Percentiles rank a stretch among this genome's conserved stretches.
These are phyloP conservation scores for Fragilariopsis cylindrus DNA, from an alignment of 108 stramenopile species.

Conservation along the genomic window DNA sequence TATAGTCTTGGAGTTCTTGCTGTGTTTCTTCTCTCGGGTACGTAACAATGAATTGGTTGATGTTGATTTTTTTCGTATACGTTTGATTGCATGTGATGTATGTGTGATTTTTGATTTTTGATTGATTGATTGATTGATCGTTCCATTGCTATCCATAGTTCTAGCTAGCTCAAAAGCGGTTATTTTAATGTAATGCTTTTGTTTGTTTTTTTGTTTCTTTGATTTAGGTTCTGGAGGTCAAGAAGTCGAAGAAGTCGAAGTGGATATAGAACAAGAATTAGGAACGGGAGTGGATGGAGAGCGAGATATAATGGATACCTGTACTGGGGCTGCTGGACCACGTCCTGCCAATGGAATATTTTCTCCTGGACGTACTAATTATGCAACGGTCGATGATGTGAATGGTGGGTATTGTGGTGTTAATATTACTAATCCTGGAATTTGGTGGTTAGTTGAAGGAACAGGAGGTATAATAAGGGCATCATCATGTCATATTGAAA, in stretches of 20 bases:
- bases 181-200: too few relatives aligned
- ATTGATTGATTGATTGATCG: too few relatives aligned
- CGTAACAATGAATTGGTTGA: background rate
- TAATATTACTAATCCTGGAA: slow-evolving; percentile 24
- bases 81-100: too few relatives aligned
- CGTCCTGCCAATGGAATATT: slow-evolving; percentile 22
- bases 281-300: slow-evolving; percentile 21
- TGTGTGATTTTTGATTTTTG: too few relatives aligned
- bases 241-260: background rate
- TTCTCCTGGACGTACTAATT: slow-evolving; percentile 27
- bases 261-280: background rate
- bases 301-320: slow-evolving; percentile 21
- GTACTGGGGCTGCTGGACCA: slow-evolving; percentile 25
- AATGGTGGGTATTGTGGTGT: slow-evolving; percentile 28
- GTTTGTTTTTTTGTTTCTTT: too few relatives aligned
- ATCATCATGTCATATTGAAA: slow-evolving; percentile 28
- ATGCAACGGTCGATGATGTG: slow-evolving; percentile 14
- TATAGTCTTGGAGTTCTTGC: background rate
- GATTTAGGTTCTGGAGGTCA: background rate
- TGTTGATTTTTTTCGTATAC: too few relatives aligned
- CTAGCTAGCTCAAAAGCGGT: too few relatives aligned
- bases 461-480: slow-evolving; percentile 29
- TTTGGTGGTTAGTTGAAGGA: slow-evolving; percentile 36
- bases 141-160: too few relatives aligned
- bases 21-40: slow-evolving; percentile 5